Evolutionary conservation across 805 yeast genomes (phyloP), one percentile per base, ranked within the genome.

Genomic region (Suhomyces sp.): DNA sequence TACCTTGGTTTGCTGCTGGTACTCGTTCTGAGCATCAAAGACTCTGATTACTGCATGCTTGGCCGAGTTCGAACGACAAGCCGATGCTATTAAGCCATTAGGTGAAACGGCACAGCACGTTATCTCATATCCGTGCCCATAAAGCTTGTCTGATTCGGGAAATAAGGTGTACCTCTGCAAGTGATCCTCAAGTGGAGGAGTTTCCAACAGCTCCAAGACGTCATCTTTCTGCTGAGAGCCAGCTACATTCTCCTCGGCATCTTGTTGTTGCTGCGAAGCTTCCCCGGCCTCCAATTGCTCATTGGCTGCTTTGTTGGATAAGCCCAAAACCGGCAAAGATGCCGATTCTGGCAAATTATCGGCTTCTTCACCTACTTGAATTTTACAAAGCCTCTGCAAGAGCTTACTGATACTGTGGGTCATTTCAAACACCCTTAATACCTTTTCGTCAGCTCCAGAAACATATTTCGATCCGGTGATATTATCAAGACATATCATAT

Each of bases 81-180:
- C 88, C 7, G 96, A 84, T 2, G 97, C 97, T 43, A 94, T 77
- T 22, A 86, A 65, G 12, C 82, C 79, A 59, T 80, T 84, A 4
- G 85, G 83, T 7, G 90, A 82, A 1, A 84, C 79, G 49, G 88
- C 96, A 39, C 91, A 78, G 44, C 93, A 80, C 0, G 90, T 83
- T 37, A 92, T 83, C 66, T 96, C 99, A 68, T 90, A 96, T 7
- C 99, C 99, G 67, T 94, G 99, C 0, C 99, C 99, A 63, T 94
- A 94, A 43, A 94, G 69, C 66, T 94, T 94, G 61, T 94, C 99
- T 51, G 86, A 73, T 64, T 94, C 99, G 0, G 99, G 99, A 86
- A 96, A 94, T 49, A 94, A 73, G 0, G 98, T 89, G 63, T 85
- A 89, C 62, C 98, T 79, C 66, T 94, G 98, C 24, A 94, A 73